Percentiles rank a stretch among this genome's conserved stretches.
Conservation (phyloP, 352 stramenopile species). For the Thraustochytrium striatum region DNA sequence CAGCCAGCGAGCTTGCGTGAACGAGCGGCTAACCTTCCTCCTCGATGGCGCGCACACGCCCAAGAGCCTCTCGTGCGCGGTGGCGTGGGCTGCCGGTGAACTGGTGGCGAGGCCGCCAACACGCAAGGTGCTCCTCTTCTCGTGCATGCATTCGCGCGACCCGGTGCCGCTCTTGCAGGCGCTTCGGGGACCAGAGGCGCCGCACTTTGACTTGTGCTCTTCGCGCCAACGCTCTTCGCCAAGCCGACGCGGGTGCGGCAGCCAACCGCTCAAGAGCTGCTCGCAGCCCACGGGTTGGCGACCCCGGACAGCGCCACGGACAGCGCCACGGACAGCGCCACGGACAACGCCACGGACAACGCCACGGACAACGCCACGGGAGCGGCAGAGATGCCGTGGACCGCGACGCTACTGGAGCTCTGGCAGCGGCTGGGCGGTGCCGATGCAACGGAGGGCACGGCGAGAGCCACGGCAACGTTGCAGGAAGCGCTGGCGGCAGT, state of each 20-base stretch:
- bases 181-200: background rate
- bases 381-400: too few species aligned
- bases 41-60: conserved; percentile 45
- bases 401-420: too few species aligned
- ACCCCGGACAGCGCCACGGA: too few species aligned
- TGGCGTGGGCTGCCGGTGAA: background rate
- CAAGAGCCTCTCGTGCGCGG: conserved; percentile 34
- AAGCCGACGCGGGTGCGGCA: conserved; percentile 15
- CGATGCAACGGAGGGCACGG: too few species aligned
- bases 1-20: conserved; percentile 7
- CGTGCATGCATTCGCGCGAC: conserved; percentile 31
- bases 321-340: too few species aligned
- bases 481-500: too few species aligned
- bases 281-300: background rate
- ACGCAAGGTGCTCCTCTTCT: conserved; percentile 9
- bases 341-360: too few species aligned
- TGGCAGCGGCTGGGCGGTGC: too few species aligned
- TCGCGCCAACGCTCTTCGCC: conserved; percentile 3
- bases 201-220: conserved; percentile 6
- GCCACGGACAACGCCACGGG: too few species aligned
- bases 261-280: background rate
- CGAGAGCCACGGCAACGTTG: too few species aligned
- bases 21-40: conserved; percentile 1
- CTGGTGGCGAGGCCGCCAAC: background rate
- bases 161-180: background rate